Evolutionary conservation across 202 grass and related monocot species (phyloP), one percentile per base, ranked within the genome.

Genomic region (Elaeis oleifera): DNA sequence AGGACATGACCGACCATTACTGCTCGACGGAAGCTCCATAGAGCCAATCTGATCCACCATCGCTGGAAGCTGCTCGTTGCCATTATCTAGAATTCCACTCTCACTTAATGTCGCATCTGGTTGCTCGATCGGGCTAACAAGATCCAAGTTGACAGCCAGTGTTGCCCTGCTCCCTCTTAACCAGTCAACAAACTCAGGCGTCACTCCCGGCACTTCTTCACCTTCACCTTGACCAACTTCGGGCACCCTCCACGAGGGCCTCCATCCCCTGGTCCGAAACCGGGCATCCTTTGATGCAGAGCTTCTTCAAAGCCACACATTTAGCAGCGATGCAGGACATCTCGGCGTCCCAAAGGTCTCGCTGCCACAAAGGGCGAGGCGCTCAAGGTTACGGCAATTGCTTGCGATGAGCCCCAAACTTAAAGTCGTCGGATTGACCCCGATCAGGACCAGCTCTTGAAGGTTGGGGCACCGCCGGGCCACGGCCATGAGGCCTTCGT

Each of bases 271-370:
- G 57, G 0, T 91, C 92, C 23, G 92, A 89, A 18, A 97, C 83
- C 7, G 92, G 92, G 59, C 92, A 97, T 0, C 84, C 87, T 68
- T 97, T 97, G 71, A 97, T 89, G 71, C 87, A 97, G 11, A 97
- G 67, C 68, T 97, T 97, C 51, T 81, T 77, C 69, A 97, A 61
- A 17, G 92, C 79, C 71, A 68, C 61, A 57, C 92, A 97, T 72
- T 89, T 91, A 1, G 74, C 65, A 0, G 87, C 92, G 6, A 97
- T 79, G 18, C 87, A 97, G 2, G 82, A 71, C 19, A 91, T 90
- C 65, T 97, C 92, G 0, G 79, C 79, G 62, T 97, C 87, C 87
- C 84, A 63, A 97, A 91, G 0, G 92, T 91, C 39, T 97, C 92
- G 0, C 84, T 85, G 24, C 87, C 84, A 1, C 92, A 97, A 1